Percentiles rank a stretch among this genome's conserved stretches.
Evolutionary conservation across 129 eudicot species (phyloP).

Genomic region (Flaveria robusta): DNA sequence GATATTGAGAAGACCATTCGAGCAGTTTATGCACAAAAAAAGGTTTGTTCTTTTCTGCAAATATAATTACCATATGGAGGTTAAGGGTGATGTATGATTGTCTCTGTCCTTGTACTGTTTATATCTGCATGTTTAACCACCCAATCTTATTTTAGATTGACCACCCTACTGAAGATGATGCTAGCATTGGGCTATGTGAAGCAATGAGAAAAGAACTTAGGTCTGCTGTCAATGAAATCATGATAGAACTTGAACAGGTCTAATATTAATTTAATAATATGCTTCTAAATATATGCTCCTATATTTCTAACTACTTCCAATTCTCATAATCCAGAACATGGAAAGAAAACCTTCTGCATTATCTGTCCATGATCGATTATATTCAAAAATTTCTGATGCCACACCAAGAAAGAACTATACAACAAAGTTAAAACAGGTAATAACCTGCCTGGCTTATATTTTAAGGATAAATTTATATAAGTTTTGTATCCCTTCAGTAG

Average conservation of each 20-base stretch:
- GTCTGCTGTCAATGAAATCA: slow-evolving; percentile 76
- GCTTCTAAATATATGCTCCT: not conserved
- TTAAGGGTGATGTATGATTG: not conserved
- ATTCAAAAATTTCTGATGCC: slow-evolving; percentile 46
- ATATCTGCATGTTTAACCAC: slow-evolving; percentile 1
- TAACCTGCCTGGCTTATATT: slow-evolving; percentile 5
- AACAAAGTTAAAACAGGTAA: slow-evolving; percentile 65
- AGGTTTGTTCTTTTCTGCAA: slow-evolving; percentile 39
- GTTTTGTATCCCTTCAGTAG: not conserved
- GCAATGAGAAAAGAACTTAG: slow-evolving; percentile 76
- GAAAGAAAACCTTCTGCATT: slow-evolving; percentile 50
- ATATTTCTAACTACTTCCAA: slow-evolving; percentile 17
- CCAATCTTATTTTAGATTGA: slow-evolving; percentile 48
- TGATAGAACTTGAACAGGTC: slow-evolving; percentile 74
- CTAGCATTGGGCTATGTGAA: slow-evolving; percentile 48
- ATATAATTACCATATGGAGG: not conserved
- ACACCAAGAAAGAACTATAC: slow-evolving; percentile 49
- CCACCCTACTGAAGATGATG: slow-evolving; percentile 54
- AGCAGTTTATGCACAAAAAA: slow-evolving; percentile 69
- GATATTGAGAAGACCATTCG: slow-evolving; percentile 68
- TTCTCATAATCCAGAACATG: slow-evolving; percentile 45
- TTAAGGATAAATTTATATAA: not conserved
- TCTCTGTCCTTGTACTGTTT: not conserved
- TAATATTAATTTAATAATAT: not conserved
- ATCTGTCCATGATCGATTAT: slow-evolving; percentile 39